Evolutionary conservation across 352 stramenopile species (phyloP).

Genomic region (Globisporangium nagaii): DNA sequence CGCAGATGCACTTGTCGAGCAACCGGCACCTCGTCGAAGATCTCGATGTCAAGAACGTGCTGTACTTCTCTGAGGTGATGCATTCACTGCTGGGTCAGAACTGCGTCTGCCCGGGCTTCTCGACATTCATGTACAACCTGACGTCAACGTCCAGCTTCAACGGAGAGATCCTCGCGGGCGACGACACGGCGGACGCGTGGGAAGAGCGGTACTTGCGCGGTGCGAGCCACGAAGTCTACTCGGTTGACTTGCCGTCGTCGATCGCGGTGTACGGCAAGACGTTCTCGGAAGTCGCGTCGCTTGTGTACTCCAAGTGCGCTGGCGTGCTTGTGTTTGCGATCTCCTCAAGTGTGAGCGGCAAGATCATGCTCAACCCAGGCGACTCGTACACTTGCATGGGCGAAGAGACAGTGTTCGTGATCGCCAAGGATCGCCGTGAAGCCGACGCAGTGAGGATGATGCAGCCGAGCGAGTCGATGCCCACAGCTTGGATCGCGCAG

Average conservation of each 20-base stretch:
- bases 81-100: slow-evolving; percentile 80
- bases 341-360: slow-evolving; percentile 21
- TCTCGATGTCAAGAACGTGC: slow-evolving; percentile 67
- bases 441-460: slow-evolving; percentile 39
- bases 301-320: slow-evolving; percentile 69
- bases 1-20: slow-evolving; percentile 72
- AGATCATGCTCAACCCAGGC: slow-evolving; percentile 74
- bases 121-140: slow-evolving; percentile 85
- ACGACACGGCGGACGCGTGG: slow-evolving; percentile 42
- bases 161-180: slow-evolving; percentile 14
- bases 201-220: slow-evolving; percentile 69
- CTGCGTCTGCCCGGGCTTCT: slow-evolving; percentile 82
- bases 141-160: slow-evolving; percentile 78
- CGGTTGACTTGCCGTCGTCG: slow-evolving; percentile 49
- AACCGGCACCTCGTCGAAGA: slow-evolving; percentile 74
- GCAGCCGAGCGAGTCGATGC: slow-evolving; percentile 5
- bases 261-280: slow-evolving; percentile 56
- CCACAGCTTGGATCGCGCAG: slow-evolving; percentile 20
- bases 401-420: slow-evolving; percentile 66
- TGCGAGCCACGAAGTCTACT: slow-evolving; percentile 78
- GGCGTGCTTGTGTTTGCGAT: slow-evolving; percentile 80
- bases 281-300: slow-evolving; percentile 72
- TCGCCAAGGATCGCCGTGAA: slow-evolving; percentile 55
- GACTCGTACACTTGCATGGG: slow-evolving; percentile 69
- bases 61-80: slow-evolving; percentile 79